Conservation (phyloP, 192 early-diverging fungal genomes). For the Coemansia sp. region DNA sequence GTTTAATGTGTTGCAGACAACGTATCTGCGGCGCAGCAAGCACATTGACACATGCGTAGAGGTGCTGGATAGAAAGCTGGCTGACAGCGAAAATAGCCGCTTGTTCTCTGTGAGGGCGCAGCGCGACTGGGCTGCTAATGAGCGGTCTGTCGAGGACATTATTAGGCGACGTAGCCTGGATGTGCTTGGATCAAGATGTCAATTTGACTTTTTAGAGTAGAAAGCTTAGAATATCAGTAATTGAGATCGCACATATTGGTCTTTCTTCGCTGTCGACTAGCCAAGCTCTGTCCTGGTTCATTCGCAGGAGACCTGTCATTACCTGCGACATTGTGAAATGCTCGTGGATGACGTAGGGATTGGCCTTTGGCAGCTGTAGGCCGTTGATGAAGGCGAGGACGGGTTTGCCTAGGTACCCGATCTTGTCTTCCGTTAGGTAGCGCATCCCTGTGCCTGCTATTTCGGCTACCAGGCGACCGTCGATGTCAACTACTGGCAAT, state of each 20-base stretch:
- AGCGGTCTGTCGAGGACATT: conserved; percentile 69
- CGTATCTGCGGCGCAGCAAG: conserved; percentile 65
- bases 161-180: conserved; percentile 64
- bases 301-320: conserved; percentile 45
- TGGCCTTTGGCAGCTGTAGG: conserved; percentile 13
- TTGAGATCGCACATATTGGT: conserved; percentile 42
- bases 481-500: conserved; percentile 45
- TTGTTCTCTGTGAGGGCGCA: conserved; percentile 43
- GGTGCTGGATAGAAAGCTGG: conserved; percentile 49
- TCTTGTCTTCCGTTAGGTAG: conserved; percentile 13
- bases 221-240: conserved; percentile 42
- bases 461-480: conserved; percentile 43
- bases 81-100: background rate
- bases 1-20: conserved; percentile 62
- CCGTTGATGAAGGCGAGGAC: conserved; percentile 51
- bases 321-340: conserved; percentile 47
- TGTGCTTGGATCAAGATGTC: conserved; percentile 67
- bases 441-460: conserved; percentile 39
- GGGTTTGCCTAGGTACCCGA: conserved; percentile 43
- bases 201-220: conserved; percentile 21
- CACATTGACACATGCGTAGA: conserved; percentile 67
- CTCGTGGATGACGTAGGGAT: conserved; percentile 39
- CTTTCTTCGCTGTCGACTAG: conserved; percentile 34
- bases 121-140: conserved; percentile 67
- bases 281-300: conserved; percentile 51